Conservation (phyloP, 1,284 basidiomycete genomes). For the Apiotrichum akiyoshidainum region DNA sequence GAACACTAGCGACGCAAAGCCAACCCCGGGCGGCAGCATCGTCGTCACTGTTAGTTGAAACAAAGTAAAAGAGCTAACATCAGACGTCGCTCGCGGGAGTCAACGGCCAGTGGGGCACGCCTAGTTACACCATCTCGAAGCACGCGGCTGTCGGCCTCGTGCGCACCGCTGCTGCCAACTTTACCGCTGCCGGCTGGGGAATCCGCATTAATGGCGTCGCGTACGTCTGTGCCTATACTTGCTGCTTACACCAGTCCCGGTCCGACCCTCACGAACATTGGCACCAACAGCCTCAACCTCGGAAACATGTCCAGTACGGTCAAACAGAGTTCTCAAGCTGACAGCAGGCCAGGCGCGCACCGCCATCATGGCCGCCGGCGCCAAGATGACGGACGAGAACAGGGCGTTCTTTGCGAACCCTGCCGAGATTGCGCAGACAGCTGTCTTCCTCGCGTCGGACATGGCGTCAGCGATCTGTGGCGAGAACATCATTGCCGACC, state of each 20-base stretch:
- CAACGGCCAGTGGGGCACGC: constrained; percentile 15
- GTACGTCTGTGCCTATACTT: neutral
- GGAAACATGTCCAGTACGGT: constrained; percentile 9
- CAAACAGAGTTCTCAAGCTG: neutral
- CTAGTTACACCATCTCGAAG: constrained; percentile 17
- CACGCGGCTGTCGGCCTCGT: constrained; percentile 15
- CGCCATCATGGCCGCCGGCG: neutral
- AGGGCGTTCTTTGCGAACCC: constrained; percentile 5
- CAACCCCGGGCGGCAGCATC: constrained; percentile 15
- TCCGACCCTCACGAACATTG: constrained; percentile 10
- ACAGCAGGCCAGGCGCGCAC: neutral
- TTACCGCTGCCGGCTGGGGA: constrained; percentile 9
- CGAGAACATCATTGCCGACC: constrained; percentile 18
- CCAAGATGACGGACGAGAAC: neutral
- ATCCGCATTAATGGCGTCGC: constrained; percentile 19
- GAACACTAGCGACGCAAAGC: constrained; percentile 15
- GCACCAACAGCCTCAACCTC: constrained; percentile 5
- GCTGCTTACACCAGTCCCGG: constrained; percentile 8
- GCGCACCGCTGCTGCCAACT: constrained; percentile 13
- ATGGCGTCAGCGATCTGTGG: constrained; percentile 12
- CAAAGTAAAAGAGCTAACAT: too few relatives aligned
- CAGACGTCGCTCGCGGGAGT: constrained; percentile 11
- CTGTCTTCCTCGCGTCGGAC: constrained; percentile 17
- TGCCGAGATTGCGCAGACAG: constrained; percentile 9
- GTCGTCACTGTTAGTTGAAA: constrained; percentile 17